A percentile compares a stretch with the other conserved stretches of the same genome.
Evolutionary conservation across 495 filamentous ascomycete genomes (phyloP).

Genomic region (Aspergillus ellipticus): DNA sequence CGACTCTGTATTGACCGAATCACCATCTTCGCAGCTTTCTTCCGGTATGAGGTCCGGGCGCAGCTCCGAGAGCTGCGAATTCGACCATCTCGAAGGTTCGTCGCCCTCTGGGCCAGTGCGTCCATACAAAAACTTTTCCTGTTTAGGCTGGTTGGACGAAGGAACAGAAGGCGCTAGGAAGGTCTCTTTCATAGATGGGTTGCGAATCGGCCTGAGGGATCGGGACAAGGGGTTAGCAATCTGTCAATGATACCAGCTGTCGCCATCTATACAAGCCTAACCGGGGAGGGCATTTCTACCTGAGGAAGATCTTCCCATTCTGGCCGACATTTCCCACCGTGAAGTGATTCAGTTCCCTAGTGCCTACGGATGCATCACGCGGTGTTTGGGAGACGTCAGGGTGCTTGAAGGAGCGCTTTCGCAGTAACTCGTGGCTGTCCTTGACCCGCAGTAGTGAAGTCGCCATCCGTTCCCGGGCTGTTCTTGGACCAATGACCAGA

Average conservation of each 20-base stretch:
- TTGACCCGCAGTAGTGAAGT: slow-evolving; percentile 41
- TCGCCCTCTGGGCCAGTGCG: slow-evolving; percentile 18
- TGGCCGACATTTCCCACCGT: slow-evolving; percentile 92
- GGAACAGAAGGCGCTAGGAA: slow-evolving; percentile 26
- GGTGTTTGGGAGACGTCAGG: slow-evolving; percentile 28
- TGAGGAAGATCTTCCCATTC: slow-evolving; percentile 89
- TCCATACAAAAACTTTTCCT: slow-evolving; percentile 28
- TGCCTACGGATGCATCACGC: slow-evolving; percentile 30
- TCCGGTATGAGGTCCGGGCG: slow-evolving; percentile 30
- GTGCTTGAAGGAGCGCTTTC: slow-evolving; percentile 39
- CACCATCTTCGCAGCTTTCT: slow-evolving; percentile 24
- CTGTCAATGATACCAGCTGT: slow-evolving; percentile 6
- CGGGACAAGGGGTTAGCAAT: slow-evolving; percentile 23
- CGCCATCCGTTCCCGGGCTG: slow-evolving; percentile 27
- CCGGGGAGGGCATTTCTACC: slow-evolving; percentile 57
- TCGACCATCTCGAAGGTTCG: slow-evolving; percentile 41
- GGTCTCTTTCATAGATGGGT: slow-evolving; percentile 31
- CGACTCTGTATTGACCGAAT: slow-evolving; percentile 25
- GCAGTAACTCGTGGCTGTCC: slow-evolving; percentile 46
- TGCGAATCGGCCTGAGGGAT: slow-evolving; percentile 49
- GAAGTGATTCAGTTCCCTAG: slow-evolving; percentile 69
- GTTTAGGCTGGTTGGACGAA: slow-evolving; percentile 32
- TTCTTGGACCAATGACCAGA: slow-evolving; percentile 30
- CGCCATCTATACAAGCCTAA: background rate
- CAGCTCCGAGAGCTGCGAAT: slow-evolving; percentile 46